Evolutionary conservation across 2,329 filamentous ascomycete genomes (phyloP), one percentile per base, ranked within the genome.

Genomic region (Clarireedia monteithiana): DNA sequence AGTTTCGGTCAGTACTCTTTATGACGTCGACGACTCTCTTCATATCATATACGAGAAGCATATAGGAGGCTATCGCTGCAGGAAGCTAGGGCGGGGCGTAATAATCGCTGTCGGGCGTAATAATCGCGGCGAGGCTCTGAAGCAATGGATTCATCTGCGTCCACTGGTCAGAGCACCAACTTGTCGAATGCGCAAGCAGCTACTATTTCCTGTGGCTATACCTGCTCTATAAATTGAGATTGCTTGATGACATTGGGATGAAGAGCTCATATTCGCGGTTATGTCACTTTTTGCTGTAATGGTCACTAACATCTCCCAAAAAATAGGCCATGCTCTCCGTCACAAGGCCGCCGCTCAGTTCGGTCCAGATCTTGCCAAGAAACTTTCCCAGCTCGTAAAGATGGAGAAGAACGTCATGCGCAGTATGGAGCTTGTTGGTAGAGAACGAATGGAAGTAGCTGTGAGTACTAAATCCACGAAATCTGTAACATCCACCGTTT

Each of bases 331-430:
- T 83, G 82, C 81, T 59, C 83, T 91, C 71, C 86, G 88, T 66
- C 81, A 84, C 68, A 87, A 86, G 67, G 80, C 88, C 45, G 86
- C 88, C 61, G 88, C 88, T 64, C 85, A 87, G 66, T 91, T 90
- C 63, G 82, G 83, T 61, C 82, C 67, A 50, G 94, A 99, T 68
- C 85, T 99, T 58, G 88, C 94, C 58, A 96, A 96, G 82, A 99
- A 99, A 82, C 85, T 99, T 60, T 90, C 91, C 42, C 89, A 95
- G 77, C 83, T 99, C 53, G 94, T 99, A 62, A 99, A 99, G 83
- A 99, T 99, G 94, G 94, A 99, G 78, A 99, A 99, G 85, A 97
- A 99, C 71, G 89, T 96, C 56, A 99, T 99, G 94, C 90, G 94
- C 73, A 96, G 91, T 72, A 85, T 97, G 80, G 94, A 99, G 72